Evolutionary conservation across 2,329 filamentous ascomycete genomes (phyloP).

Genomic region (Fusarium tanahbumbuense): DNA sequence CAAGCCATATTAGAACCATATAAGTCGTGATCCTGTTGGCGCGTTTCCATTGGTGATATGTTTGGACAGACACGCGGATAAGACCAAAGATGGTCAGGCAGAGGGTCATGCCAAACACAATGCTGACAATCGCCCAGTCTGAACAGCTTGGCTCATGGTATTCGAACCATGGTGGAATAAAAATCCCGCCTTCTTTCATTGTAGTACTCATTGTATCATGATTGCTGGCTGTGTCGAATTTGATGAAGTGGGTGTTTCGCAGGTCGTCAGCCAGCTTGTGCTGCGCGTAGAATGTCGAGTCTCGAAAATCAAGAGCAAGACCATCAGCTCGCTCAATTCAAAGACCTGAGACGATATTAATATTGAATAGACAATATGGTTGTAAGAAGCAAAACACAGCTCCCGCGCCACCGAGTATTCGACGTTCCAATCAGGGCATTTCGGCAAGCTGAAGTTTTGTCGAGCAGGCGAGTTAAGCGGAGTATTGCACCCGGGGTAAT

Average conservation of each 20-base stretch:
- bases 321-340: not conserved
- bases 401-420: conserved; percentile 9
- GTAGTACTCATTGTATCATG: conserved; percentile 46
- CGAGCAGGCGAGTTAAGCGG: conserved; percentile 26
- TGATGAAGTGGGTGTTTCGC: not conserved
- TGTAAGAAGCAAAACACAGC: conserved; percentile 27
- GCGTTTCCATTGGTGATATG: conserved; percentile 47
- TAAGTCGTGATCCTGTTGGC: conserved; percentile 52
- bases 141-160: conserved; percentile 32
- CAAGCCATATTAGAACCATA: conserved; percentile 56
- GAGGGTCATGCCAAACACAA: conserved; percentile 54
- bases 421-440: conserved; percentile 22
- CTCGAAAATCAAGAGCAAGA: not conserved
- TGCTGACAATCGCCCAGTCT: conserved; percentile 52
- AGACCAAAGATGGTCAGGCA: conserved; percentile 51
- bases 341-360: not conserved
- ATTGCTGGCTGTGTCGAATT: not conserved
- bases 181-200: conserved; percentile 35
- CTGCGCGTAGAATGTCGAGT: not conserved
- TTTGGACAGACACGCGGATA: conserved; percentile 52
- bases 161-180: conserved; percentile 45
- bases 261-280: not conserved
- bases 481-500: conserved; percentile 10
- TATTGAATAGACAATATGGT: conserved; percentile 2
- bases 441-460: conserved; percentile 13